Percentiles rank a stretch among this genome's conserved stretches.
Evolutionary conservation across 2,329 filamentous ascomycete genomes (phyloP).

Genomic region (Fusarium virguliforme): DNA sequence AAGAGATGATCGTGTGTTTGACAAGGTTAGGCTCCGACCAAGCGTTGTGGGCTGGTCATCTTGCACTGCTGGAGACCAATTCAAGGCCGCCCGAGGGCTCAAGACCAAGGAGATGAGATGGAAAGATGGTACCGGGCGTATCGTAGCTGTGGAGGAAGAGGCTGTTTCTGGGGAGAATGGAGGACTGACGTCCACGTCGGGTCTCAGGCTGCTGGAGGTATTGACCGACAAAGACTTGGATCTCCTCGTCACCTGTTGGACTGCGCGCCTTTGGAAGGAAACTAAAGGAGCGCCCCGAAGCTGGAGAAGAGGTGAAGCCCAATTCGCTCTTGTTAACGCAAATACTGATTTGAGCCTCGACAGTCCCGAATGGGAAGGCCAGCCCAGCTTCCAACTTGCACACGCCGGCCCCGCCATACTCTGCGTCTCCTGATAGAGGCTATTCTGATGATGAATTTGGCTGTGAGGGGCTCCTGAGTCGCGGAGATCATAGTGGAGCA

Average conservation of each 20-base stretch:
- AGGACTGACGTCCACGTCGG: background rate
- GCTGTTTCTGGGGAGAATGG: background rate
- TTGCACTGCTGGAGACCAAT: background rate
- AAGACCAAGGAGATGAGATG: background rate
- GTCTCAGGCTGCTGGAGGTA: background rate
- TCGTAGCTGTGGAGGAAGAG: background rate
- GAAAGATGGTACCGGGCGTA: background rate
- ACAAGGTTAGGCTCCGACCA: background rate
- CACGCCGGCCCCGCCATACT: background rate
- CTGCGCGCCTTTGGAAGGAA: background rate
- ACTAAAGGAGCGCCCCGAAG: background rate
- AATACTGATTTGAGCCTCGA: background rate
- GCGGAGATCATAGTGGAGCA: constrained; percentile 11
- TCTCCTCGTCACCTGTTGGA: constrained; percentile 7
- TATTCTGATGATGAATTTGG: background rate
- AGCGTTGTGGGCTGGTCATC: background rate
- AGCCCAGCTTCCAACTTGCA: background rate
- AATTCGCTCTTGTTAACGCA: background rate
- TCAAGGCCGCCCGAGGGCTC: background rate
- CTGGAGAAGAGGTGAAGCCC: background rate
- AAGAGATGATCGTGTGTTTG: background rate
- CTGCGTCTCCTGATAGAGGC: background rate
- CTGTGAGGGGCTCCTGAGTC: background rate
- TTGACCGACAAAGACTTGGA: constrained; percentile 5
- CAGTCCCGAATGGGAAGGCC: background rate